Percentiles rank a stretch among this genome's conserved stretches.
Evolutionary conservation across 768 basidiomycete species (phyloP).

Genomic region (Tricholoma flavovirens): DNA sequence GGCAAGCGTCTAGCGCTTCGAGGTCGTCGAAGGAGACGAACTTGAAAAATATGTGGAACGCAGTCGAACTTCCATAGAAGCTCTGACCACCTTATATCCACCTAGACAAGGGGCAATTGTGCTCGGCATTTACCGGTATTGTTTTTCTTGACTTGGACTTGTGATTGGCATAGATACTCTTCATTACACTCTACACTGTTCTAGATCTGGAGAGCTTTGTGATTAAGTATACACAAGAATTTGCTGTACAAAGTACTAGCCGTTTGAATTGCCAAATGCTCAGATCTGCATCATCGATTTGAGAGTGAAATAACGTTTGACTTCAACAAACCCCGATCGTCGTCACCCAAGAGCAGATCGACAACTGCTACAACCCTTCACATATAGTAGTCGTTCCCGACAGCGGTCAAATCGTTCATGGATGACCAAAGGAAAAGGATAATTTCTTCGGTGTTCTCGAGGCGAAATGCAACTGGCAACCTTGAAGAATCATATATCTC

Average conservation of each 20-base stretch:
- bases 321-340: no score
- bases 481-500: slow-evolving; percentile 78
- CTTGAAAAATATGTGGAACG: slow-evolving; percentile 6
- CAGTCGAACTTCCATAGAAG: slow-evolving; percentile 6
- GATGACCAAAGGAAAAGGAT: slow-evolving; percentile 62
- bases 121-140: slow-evolving; percentile 32
- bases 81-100: slow-evolving; percentile 10
- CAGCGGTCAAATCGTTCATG: slow-evolving; percentile 20
- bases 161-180: neutral
- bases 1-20: slow-evolving; percentile 29
- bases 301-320: no score
- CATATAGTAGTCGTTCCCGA: no score
- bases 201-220: neutral
- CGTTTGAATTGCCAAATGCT: no score
- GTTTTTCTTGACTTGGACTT: slow-evolving; percentile 26
- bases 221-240: neutral
- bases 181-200: neutral
- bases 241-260: no score
- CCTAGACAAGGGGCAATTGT: slow-evolving; percentile 14
- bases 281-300: no score
- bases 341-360: neutral
- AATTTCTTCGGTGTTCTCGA: slow-evolving; percentile 78
- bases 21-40: slow-evolving; percentile 15
- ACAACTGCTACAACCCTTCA: no score
- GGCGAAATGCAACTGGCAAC: slow-evolving; percentile 55